Percentiles rank a stretch among this genome's conserved stretches.
These are phyloP conservation scores for Colletotrichum acutatum DNA, from an alignment of 2,329 filamentous ascomycete genomes.

Conservation along the genomic window DNA sequence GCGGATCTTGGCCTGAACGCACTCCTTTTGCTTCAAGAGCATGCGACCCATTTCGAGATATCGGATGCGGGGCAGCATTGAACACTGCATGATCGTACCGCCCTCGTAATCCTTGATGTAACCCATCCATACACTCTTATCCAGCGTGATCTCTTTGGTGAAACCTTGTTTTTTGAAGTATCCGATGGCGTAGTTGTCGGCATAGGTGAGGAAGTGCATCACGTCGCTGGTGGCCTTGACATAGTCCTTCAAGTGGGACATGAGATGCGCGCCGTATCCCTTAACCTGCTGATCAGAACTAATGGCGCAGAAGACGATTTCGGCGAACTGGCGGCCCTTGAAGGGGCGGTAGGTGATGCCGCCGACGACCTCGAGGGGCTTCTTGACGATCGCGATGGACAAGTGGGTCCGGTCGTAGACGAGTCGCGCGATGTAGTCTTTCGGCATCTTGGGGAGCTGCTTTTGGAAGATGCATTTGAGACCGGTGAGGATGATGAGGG, in stretches of 20 bases:
- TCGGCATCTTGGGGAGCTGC: slow-evolving; percentile 98
- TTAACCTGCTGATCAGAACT: slow-evolving; percentile 98
- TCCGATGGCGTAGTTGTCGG: slow-evolving; percentile 98
- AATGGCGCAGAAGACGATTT: slow-evolving; percentile 99
- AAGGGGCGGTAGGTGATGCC: slow-evolving; percentile 98
- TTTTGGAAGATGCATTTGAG: slow-evolving; percentile 99
- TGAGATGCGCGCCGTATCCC: slow-evolving; percentile 96
- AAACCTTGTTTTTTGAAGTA: slow-evolving; percentile 99
- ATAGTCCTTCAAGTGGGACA: slow-evolving; percentile 98
- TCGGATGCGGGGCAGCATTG: slow-evolving; percentile 93
- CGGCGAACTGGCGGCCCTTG: slow-evolving; percentile 89
- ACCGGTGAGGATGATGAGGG: slow-evolving; percentile 92
- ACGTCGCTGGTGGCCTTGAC: slow-evolving; percentile 96
- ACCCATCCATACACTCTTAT: slow-evolving; percentile 95
- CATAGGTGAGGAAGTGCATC: slow-evolving; percentile 99
- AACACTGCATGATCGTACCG: slow-evolving; percentile 99
- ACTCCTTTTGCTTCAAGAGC: slow-evolving; percentile 97
- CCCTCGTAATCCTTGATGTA: slow-evolving; percentile 99
- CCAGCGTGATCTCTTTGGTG: slow-evolving; percentile 96
- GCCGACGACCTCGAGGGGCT: slow-evolving; percentile 93
- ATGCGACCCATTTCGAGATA: slow-evolving; percentile 94
- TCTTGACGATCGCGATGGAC: slow-evolving; percentile 97
- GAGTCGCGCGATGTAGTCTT: slow-evolving; percentile 96
- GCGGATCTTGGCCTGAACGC: slow-evolving; percentile 92
- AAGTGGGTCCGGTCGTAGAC: slow-evolving; percentile 98